phyloP scores from a whole-genome alignment of 2,329 filamentous ascomycete species.

The Colletotrichum euphorbiae region DNA sequence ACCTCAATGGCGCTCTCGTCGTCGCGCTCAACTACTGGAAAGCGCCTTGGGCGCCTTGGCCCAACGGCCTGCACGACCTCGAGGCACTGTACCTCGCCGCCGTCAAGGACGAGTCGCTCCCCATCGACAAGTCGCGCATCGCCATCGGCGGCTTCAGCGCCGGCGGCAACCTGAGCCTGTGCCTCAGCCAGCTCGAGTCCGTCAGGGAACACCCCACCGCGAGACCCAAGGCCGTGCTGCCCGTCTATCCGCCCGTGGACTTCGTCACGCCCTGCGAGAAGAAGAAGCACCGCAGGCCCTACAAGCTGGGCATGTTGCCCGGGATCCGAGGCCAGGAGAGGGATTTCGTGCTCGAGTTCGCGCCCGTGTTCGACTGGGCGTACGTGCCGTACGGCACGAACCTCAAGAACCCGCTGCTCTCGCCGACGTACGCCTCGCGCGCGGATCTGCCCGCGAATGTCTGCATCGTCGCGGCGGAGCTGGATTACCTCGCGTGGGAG shows the following conservation, averaged over 20 bases:
- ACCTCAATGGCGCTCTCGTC: slow-evolving; percentile 55
- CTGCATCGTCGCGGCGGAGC: slow-evolving; percentile 53
- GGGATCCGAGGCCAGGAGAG: slow-evolving; percentile 39
- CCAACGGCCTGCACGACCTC: slow-evolving; percentile 57
- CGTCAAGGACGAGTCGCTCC: slow-evolving; percentile 56
- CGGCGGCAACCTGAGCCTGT: slow-evolving; percentile 61
- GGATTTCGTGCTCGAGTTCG: slow-evolving; percentile 41
- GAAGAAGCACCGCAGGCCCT: slow-evolving; percentile 44
- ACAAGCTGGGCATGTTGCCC: slow-evolving; percentile 41
- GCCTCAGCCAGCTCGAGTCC: slow-evolving; percentile 52
- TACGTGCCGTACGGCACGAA: slow-evolving; percentile 49
- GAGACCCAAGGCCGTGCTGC: slow-evolving; percentile 50
- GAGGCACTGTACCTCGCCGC: slow-evolving; percentile 56
- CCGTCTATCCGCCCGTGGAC: slow-evolving; percentile 57
- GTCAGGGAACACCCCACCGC: slow-evolving; percentile 45
- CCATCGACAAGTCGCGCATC: slow-evolving; percentile 56
- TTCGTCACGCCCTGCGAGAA: slow-evolving; percentile 45
- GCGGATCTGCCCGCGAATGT: slow-evolving; percentile 49
- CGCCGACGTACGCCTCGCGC: slow-evolving; percentile 48
- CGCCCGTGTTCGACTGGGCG: slow-evolving; percentile 49
- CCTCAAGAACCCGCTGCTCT: slow-evolving; percentile 49
- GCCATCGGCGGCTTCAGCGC: slow-evolving; percentile 62
- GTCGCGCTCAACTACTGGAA: slow-evolving; percentile 62
- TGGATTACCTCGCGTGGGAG: slow-evolving; percentile 49
- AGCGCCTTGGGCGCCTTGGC: slow-evolving; percentile 58